Evolutionary conservation across 2,329 filamentous ascomycete genomes (phyloP).

Genomic region (Phyllosticta ampelicida): DNA sequence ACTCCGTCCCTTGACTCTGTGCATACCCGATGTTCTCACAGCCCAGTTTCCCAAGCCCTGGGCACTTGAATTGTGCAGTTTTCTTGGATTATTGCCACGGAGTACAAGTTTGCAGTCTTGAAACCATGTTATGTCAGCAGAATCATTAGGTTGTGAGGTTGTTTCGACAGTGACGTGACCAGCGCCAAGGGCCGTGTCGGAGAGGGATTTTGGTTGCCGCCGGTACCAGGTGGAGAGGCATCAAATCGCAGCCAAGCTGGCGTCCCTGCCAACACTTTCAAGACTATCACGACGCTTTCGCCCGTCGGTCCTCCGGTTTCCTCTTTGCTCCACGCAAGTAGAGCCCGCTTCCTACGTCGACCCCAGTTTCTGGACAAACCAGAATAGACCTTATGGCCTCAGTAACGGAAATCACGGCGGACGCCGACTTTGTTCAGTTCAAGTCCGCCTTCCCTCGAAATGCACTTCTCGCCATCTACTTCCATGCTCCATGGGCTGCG

Average conservation of each 20-base stretch:
- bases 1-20: too few relatives aligned
- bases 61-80: too few relatives aligned
- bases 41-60: too few relatives aligned
- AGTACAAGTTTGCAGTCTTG: too few relatives aligned
- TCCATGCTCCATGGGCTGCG: slow-evolving; percentile 93
- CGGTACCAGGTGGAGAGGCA: background rate
- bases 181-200: background rate
- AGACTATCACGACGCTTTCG: background rate
- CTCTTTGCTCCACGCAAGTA: background rate
- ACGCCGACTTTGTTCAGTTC: slow-evolving; percentile 61
- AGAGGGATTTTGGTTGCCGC: background rate
- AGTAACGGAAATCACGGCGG: slow-evolving; percentile 65
- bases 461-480: slow-evolving; percentile 76
- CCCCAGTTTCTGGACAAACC: background rate
- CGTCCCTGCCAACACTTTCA: background rate
- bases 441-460: slow-evolving; percentile 46
- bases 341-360: background rate
- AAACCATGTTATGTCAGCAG: background rate
- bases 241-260: background rate
- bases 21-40: too few relatives aligned
- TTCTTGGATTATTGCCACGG: too few relatives aligned
- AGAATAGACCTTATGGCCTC: slow-evolving; percentile 27
- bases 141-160: too few relatives aligned
- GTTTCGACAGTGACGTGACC: background rate
- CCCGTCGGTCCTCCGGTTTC: background rate